These are phyloP conservation scores for Elongisporangium senticosum DNA, from an alignment of 352 stramenopile genomes.

Conservation along the genomic window DNA sequence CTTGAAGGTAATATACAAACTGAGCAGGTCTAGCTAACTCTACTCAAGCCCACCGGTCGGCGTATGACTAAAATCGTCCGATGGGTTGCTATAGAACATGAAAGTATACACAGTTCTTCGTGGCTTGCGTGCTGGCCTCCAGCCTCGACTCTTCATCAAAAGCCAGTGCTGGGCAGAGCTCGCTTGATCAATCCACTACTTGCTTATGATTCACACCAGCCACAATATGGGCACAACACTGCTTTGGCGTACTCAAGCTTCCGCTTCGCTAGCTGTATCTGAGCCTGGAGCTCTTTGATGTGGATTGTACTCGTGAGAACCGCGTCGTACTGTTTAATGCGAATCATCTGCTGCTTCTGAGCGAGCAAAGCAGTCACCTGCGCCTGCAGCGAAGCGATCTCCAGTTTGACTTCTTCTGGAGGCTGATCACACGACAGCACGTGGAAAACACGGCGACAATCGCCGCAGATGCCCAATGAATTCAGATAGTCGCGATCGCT, in stretches of 20 bases:
- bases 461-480: constrained; percentile 35
- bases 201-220: constrained; percentile 13
- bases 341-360: constrained; percentile 24
- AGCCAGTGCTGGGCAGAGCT: too few relatives aligned
- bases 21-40: too few relatives aligned
- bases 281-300: constrained; percentile 14
- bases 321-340: constrained; percentile 24
- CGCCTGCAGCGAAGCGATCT: background rate
- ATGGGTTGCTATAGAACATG: too few relatives aligned
- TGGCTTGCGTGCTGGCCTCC: too few relatives aligned
- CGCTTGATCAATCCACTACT: too few relatives aligned
- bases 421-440: constrained; percentile 20
- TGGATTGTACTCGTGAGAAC: constrained; percentile 23
- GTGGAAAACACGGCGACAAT: constrained; percentile 46
- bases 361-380: background rate
- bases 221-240: constrained; percentile 45
- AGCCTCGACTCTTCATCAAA: too few relatives aligned
- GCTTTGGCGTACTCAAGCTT: constrained; percentile 30
- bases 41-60: too few relatives aligned
- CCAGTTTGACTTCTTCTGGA: background rate
- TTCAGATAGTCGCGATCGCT: background rate
- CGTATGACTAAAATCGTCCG: too few relatives aligned
- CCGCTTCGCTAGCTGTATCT: constrained; percentile 20
- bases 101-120: too few relatives aligned
- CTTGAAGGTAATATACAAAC: too few relatives aligned